Conservation (phyloP, 352 stramenopile species). For the Phytophthora hybrid region DNA sequence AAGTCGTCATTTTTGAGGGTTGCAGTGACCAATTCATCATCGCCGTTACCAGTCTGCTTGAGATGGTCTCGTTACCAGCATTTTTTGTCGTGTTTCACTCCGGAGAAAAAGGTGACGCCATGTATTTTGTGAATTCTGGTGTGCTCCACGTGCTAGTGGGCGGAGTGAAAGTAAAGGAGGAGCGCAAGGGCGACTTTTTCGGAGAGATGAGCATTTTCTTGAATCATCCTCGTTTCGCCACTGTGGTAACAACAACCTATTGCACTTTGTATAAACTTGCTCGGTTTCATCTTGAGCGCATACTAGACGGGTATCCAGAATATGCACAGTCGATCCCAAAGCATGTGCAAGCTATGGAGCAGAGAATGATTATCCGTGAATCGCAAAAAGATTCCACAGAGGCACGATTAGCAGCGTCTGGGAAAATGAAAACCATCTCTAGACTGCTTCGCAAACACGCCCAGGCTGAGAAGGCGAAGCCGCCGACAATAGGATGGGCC, state of each 20-base stretch:
- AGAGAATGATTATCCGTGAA: slow-evolving; percentile 40
- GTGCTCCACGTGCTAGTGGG: slow-evolving; percentile 67
- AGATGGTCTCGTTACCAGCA: slow-evolving; percentile 69
- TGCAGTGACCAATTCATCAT: slow-evolving; percentile 75
- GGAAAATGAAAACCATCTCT: slow-evolving; percentile 55
- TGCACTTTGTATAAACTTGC: slow-evolving; percentile 71
- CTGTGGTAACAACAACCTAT: slow-evolving; percentile 63
- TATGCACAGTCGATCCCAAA: slow-evolving; percentile 50
- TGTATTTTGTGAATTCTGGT: slow-evolving; percentile 76
- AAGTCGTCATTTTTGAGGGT: slow-evolving; percentile 65
- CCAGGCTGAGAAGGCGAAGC: slow-evolving; percentile 44
- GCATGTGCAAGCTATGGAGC: slow-evolving; percentile 57
- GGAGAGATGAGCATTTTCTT: slow-evolving; percentile 73
- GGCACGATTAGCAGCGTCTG: slow-evolving; percentile 15
- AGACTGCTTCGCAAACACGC: slow-evolving; percentile 60
- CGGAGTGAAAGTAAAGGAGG: slow-evolving; percentile 67
- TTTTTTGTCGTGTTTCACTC: slow-evolving; percentile 57
- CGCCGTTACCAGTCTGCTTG: slow-evolving; percentile 67
- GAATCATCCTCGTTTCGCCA: slow-evolving; percentile 59
- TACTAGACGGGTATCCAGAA: slow-evolving; percentile 66
- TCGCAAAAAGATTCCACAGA: slow-evolving; percentile 28
- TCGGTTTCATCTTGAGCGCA: slow-evolving; percentile 59
- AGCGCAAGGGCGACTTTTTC: slow-evolving; percentile 70
- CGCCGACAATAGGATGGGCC: slow-evolving; percentile 32
- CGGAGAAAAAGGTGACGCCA: slow-evolving; percentile 65